These are phyloP conservation scores for Penicillium ochrochloron DNA, from an alignment of 495 filamentous ascomycete species.

Conservation along the genomic window DNA sequence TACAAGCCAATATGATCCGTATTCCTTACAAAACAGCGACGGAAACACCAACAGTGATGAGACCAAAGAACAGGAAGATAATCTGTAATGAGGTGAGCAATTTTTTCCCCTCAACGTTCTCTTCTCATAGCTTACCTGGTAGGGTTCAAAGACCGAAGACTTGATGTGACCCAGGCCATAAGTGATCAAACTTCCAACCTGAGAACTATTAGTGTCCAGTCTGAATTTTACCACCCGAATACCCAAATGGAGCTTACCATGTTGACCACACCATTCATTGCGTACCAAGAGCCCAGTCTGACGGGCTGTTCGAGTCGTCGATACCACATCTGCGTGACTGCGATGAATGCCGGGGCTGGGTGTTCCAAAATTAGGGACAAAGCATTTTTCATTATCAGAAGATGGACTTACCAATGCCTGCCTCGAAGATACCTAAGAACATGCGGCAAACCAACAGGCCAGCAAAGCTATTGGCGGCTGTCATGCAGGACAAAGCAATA, in stretches of 20 bases:
- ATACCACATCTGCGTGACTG: conserved; percentile 68
- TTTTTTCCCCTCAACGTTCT: conserved; percentile 9
- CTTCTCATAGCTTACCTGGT: conserved; percentile 45
- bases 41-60: conserved; percentile 56
- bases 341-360: conserved; percentile 62
- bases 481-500: conserved; percentile 56
- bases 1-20: not conserved
- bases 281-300: conserved; percentile 62
- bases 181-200: conserved; percentile 55
- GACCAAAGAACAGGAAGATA: conserved; percentile 59
- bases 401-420: conserved; percentile 43
- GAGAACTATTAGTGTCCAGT: not conserved
- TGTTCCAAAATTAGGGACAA: conserved; percentile 5
- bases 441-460: conserved; percentile 61
- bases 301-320: conserved; percentile 62
- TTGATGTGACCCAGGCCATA: conserved; percentile 65
- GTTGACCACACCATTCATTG: conserved; percentile 60
- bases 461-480: conserved; percentile 58
- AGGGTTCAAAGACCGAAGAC: conserved; percentile 55
- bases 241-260: conserved; percentile 46
- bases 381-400: not conserved
- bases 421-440: conserved; percentile 67
- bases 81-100: conserved; percentile 36
- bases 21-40: conserved; percentile 44
- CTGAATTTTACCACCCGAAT: not conserved